Percentiles rank a stretch among this genome's conserved stretches.
phyloP scores from a whole-genome alignment of 345 rosid species.

The Acer saccharum region DNA sequence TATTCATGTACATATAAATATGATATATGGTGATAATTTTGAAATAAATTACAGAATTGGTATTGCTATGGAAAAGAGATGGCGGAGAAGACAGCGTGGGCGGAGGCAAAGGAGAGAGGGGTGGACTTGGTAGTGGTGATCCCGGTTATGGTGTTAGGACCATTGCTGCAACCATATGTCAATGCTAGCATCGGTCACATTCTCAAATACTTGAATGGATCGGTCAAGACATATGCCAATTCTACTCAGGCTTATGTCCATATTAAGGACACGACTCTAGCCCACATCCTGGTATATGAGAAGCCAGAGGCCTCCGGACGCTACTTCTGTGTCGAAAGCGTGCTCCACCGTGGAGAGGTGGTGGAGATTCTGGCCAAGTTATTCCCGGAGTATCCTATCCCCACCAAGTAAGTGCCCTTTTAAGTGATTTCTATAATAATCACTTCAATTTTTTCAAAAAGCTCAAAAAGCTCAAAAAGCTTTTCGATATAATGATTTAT shows the following conservation, averaged over 20 bases:
- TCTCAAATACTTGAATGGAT: conserved; percentile 90
- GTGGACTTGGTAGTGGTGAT: conserved; percentile 87
- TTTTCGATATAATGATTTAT: too few relatives aligned
- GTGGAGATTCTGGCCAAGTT: conserved; percentile 86
- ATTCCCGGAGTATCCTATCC: conserved; percentile 92
- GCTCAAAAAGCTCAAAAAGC: too few relatives aligned
- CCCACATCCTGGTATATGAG: conserved; percentile 82
- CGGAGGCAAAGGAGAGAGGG: conserved; percentile 67
- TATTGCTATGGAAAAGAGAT: conserved; percentile 93
- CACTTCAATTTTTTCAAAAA: too few relatives aligned
- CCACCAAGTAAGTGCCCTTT: conserved; percentile 71
- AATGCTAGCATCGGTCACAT: conserved; percentile 85
- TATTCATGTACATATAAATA: too few relatives aligned
- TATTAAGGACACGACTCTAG: conserved; percentile 81
- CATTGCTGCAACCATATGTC: conserved; percentile 71
- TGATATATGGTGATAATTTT: too few relatives aligned
- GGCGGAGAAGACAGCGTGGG: conserved; percentile 92
- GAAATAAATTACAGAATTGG: conserved; percentile 69
- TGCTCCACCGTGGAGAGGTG: conserved; percentile 95
- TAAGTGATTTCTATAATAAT: too few relatives aligned
- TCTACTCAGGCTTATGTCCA: conserved; percentile 89
- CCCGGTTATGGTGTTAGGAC: conserved; percentile 89
- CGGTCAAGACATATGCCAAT: conserved; percentile 92
- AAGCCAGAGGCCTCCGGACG: conserved; percentile 91
- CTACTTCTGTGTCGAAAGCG: conserved; percentile 80